Base-by-base conservation (phyloP, 2,329 filamentous ascomycete species). In the Colletotrichum sp. region DNA sequence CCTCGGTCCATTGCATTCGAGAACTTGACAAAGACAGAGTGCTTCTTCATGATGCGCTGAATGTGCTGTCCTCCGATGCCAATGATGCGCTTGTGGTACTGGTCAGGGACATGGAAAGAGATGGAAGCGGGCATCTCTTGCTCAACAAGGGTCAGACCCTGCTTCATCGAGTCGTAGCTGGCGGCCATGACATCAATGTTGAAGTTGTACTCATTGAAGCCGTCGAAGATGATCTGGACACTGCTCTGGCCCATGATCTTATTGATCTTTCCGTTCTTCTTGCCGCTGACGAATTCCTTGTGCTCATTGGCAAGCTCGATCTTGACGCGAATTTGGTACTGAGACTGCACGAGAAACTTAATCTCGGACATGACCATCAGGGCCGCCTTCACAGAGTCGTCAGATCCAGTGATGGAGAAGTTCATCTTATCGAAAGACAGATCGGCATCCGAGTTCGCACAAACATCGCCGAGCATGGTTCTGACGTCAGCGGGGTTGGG, bases 221-320 rank as follows among this genome's bases (percentile, higher is more conserved):
- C 96, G 83, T 99, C 97, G 80, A 99, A 99, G 78, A 99, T 96
- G 82, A 99, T 99, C 86, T 99, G 97, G 15, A 99, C 97, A 81
- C 98, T 98, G 90, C 96, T 98, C 85, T 99, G 96, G 28, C 96
- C 97, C 97, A 99, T 99, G 82, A 99, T 99, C 90, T 99, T 99
- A 90, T 99, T 99, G 86, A 99, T 99, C 88, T 99, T 99, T 85
- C 97, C 97, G 81, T 99, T 99, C 89, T 99, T 99, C 90, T 99
- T 99, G 80, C 97, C 97, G 80, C 96, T 98, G 73, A 99, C 97
- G 83, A 99, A 99, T 83, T 99, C 97, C 86, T 99, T 99, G 89
- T 99, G 97, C 87, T 99, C 97, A 82, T 99, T 99, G 82, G 97
- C 97, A 72, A 99, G 93, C 88, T 99, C 97, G 78, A 99, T 98